These are phyloP conservation scores for Calonectria montana DNA, from an alignment of 2,329 filamentous ascomycete species.

Conservation along the genomic window DNA sequence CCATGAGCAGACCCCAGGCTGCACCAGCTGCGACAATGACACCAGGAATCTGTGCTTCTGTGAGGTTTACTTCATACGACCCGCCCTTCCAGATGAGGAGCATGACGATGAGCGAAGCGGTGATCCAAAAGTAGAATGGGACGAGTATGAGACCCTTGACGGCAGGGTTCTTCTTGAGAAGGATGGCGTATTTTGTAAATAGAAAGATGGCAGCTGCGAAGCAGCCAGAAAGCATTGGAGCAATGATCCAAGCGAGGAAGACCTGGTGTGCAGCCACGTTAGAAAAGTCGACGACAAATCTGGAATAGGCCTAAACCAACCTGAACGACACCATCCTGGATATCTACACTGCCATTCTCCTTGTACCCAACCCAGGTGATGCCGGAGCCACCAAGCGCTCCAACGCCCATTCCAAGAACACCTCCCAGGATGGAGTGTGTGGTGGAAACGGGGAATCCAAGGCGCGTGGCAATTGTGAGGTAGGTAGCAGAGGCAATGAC, in stretches of 20 bases:
- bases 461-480: constrained; percentile 66
- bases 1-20: constrained; percentile 60
- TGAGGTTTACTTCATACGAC: constrained; percentile 59
- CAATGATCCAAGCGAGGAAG: constrained; percentile 71
- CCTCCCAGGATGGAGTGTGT: constrained; percentile 71
- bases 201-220: constrained; percentile 68
- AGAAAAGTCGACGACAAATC: neutral
- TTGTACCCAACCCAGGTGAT: constrained; percentile 65
- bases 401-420: constrained; percentile 70
- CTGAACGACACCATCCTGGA: constrained; percentile 66
- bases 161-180: constrained; percentile 64
- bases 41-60: constrained; percentile 60
- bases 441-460: constrained; percentile 70
- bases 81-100: constrained; percentile 70
- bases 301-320: constrained; percentile 19
- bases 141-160: constrained; percentile 63
- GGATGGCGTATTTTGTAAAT: constrained; percentile 67
- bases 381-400: constrained; percentile 61
- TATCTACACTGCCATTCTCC: constrained; percentile 48
- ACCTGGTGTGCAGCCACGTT: constrained; percentile 55
- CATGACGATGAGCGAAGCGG: constrained; percentile 66
- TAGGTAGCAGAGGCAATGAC: constrained; percentile 64
- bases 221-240: constrained; percentile 64
- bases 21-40: constrained; percentile 65
- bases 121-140: constrained; percentile 68